Conservation (phyloP, 768 basidiomycete species). For the Paxillus ammoniavirescens region DNA sequence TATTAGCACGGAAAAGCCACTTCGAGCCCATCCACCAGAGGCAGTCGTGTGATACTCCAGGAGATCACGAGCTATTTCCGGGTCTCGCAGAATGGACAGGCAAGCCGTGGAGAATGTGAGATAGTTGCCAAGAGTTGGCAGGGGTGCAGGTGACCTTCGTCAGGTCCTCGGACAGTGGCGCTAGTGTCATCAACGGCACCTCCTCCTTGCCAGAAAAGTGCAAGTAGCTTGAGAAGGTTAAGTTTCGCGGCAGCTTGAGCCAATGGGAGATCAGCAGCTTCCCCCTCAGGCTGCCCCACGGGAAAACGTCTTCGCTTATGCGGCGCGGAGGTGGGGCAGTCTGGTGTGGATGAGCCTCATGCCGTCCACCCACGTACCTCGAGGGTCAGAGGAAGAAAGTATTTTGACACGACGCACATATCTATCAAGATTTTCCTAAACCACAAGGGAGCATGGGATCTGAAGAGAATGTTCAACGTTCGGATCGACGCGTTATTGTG, state of each 20-base stretch:
- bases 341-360: background rate
- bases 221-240: background rate
- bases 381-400: background rate
- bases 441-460: background rate
- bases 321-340: background rate
- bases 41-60: no score
- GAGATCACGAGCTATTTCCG: no score
- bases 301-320: no score
- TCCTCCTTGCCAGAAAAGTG: background rate
- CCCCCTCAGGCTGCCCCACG: background rate
- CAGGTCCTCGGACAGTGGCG: background rate
- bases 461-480: background rate
- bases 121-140: no score
- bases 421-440: constrained; percentile 1
- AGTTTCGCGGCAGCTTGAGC: background rate
- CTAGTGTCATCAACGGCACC: background rate
- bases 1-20: no score
- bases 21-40: no score
- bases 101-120: no score
- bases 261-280: background rate
- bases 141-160: no score
- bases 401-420: background rate
- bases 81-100: no score
- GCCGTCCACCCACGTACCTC: background rate
- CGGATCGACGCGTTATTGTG: no score